These are phyloP conservation scores for Kockiozyma suomiensis DNA, from an alignment of 805 yeast genomes.

Conservation along the genomic window DNA sequence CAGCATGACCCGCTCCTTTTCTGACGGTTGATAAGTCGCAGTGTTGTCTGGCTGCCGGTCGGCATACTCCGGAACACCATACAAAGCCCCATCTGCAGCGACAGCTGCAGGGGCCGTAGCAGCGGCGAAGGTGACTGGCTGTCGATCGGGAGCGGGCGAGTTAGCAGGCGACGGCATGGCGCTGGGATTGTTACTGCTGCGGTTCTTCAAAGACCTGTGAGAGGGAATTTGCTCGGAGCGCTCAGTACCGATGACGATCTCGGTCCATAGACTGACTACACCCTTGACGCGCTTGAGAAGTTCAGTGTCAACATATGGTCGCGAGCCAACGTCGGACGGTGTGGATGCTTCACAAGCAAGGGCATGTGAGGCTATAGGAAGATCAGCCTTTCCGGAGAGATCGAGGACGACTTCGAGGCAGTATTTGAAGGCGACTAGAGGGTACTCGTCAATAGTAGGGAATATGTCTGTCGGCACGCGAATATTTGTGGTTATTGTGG, in stretches of 20 bases:
- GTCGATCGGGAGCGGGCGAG: background rate
- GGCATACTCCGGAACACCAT: background rate
- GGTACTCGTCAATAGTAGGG: conserved; percentile 76
- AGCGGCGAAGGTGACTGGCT: background rate
- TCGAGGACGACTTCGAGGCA: conserved; percentile 83
- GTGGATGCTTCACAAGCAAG: conserved; percentile 2
- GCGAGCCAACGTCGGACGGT: conserved; percentile 19
- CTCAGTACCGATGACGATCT: conserved; percentile 78
- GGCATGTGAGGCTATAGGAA: conserved; percentile 38
- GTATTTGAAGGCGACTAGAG: conserved; percentile 77
- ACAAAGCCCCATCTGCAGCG: background rate
- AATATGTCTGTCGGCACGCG: conserved; percentile 82
- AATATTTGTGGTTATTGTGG: conserved; percentile 62
- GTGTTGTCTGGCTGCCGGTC: background rate
- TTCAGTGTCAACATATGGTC: conserved; percentile 72
- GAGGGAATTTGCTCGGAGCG: conserved; percentile 41
- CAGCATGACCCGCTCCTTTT: conserved; percentile 58
- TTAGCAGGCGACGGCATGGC: background rate
- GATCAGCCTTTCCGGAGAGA: conserved; percentile 60
- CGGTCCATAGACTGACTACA: conserved; percentile 79
- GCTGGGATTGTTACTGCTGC: background rate
- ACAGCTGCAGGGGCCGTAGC: background rate
- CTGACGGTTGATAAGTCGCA: conserved; percentile 43
- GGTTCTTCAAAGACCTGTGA: background rate
- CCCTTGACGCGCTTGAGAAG: conserved; percentile 72